Conservation (phyloP, 148 eudicot species). For the Rhododendron griersonianum region DNA sequence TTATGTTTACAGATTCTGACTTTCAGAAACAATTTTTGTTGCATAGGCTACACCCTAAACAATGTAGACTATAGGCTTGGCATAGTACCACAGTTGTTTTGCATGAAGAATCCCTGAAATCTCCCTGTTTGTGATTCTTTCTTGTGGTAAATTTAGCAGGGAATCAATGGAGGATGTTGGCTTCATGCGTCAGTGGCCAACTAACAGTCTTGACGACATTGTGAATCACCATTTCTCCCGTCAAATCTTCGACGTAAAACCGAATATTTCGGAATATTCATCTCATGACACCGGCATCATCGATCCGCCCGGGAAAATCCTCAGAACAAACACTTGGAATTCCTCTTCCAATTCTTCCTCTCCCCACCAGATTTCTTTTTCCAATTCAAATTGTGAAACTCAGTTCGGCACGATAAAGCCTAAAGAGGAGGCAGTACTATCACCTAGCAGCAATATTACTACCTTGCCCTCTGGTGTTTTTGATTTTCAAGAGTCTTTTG, state of each 20-base stretch:
- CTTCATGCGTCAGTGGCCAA: slow-evolving; percentile 37
- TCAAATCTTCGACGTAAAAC: slow-evolving; percentile 25
- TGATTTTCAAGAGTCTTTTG: slow-evolving; percentile 22
- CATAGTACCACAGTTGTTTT: not conserved
- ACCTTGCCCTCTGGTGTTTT: slow-evolving; percentile 19
- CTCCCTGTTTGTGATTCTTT: not conserved
- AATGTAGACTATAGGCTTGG: not conserved
- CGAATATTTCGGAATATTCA: not conserved
- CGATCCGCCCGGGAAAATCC: slow-evolving; percentile 27
- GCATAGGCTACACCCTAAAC: not conserved
- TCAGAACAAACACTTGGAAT: slow-evolving; percentile 19
- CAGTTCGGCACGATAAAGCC: slow-evolving; percentile 26
- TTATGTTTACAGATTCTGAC: not conserved
- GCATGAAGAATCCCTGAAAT: not conserved
- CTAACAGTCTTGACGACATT: slow-evolving; percentile 43
- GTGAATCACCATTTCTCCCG: slow-evolving; percentile 17
- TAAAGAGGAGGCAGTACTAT: slow-evolving; percentile 32
- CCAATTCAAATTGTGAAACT: slow-evolving; percentile 20
- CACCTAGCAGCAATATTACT: not conserved
- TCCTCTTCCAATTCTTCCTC: not conserved
- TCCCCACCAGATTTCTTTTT: slow-evolving; percentile 25
- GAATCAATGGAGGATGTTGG: slow-evolving; percentile 41
- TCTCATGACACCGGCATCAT: slow-evolving; percentile 6
- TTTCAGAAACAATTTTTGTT: not conserved
- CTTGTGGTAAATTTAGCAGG: slow-evolving; percentile 24